These are phyloP conservation scores for Aspergillus asperescens DNA, from an alignment of 495 filamentous ascomycete species.

Conservation along the genomic window DNA sequence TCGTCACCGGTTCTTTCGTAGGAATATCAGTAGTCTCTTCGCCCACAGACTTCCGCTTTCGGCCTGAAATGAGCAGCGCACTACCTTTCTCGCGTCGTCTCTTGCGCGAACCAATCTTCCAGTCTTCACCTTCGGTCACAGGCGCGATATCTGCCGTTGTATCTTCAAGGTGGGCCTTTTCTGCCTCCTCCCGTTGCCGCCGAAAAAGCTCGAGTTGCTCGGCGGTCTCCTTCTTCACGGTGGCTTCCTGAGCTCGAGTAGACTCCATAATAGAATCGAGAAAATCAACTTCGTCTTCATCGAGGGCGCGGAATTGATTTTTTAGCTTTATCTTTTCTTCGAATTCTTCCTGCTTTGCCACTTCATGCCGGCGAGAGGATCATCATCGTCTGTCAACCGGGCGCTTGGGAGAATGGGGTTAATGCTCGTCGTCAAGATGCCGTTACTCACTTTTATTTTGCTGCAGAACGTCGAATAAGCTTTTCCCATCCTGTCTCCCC, in stretches of 20 bases:
- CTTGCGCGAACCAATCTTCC: constrained; percentile 53
- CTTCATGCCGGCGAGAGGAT: constrained; percentile 40
- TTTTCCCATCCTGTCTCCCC: constrained; percentile 57
- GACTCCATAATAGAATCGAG: constrained; percentile 70
- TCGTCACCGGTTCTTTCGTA: constrained; percentile 15
- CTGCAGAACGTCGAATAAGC: constrained; percentile 80
- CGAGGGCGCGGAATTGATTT: constrained; percentile 91
- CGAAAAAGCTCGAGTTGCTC: constrained; percentile 69
- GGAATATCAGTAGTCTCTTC: constrained; percentile 8
- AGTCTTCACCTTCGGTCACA: constrained; percentile 44
- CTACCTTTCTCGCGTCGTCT: constrained; percentile 54
- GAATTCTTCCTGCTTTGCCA: constrained; percentile 93
- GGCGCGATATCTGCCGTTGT: constrained; percentile 31
- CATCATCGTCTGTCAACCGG: constrained; percentile 53
- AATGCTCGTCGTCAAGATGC: background rate
- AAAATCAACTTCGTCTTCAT: constrained; percentile 93
- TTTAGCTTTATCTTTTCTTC: constrained; percentile 81
- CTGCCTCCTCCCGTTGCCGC: constrained; percentile 60
- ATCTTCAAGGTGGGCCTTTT: constrained; percentile 45
- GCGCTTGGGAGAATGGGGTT: background rate
- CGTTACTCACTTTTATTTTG: constrained; percentile 79
- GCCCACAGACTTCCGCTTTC: constrained; percentile 47
- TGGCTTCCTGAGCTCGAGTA: constrained; percentile 64
- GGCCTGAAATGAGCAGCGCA: constrained; percentile 50
- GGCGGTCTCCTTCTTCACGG: constrained; percentile 66